phyloP scores from a whole-genome alignment of 805 yeast genomes.

The Lachancea dasiensis region DNA sequence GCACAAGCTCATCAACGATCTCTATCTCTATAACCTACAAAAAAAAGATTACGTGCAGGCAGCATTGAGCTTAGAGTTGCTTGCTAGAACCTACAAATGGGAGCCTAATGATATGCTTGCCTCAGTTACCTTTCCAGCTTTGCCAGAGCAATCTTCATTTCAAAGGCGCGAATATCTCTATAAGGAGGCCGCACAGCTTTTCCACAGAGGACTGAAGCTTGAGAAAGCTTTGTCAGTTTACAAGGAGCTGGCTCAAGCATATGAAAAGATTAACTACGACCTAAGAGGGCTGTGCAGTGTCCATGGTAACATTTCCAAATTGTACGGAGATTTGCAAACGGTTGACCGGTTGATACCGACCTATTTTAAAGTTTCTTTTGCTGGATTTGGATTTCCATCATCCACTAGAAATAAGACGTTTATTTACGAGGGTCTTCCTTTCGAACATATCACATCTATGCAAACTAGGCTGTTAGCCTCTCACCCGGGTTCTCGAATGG shows the following conservation, averaged over 20 bases:
- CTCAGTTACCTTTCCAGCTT: constrained; percentile 53
- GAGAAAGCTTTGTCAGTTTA: constrained; percentile 77
- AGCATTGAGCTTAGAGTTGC: constrained; percentile 69
- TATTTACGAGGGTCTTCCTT: constrained; percentile 80
- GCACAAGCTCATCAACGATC: constrained; percentile 68
- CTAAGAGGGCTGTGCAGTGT: constrained; percentile 68
- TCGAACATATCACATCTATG: constrained; percentile 80
- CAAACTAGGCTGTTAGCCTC: constrained; percentile 66
- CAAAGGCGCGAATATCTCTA: constrained; percentile 70
- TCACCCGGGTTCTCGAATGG: constrained; percentile 76
- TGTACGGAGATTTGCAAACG: constrained; percentile 61
- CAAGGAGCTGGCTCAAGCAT: constrained; percentile 70
- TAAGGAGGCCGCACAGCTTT: constrained; percentile 64
- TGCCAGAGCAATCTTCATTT: constrained; percentile 77
- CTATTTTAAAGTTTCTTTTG: constrained; percentile 70
- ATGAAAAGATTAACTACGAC: constrained; percentile 67
- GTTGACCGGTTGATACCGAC: constrained; percentile 71
- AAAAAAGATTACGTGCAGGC: constrained; percentile 72
- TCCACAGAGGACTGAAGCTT: constrained; percentile 61
- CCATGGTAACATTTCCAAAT: constrained; percentile 57
- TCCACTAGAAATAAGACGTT: constrained; percentile 70
- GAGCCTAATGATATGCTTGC: constrained; percentile 51
- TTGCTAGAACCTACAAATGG: constrained; percentile 77
- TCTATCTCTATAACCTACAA: constrained; percentile 57
- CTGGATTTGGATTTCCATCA: constrained; percentile 80